Evolutionary conservation across 306 rosid species (phyloP).

Genomic region (Gastrolobium villosum): DNA sequence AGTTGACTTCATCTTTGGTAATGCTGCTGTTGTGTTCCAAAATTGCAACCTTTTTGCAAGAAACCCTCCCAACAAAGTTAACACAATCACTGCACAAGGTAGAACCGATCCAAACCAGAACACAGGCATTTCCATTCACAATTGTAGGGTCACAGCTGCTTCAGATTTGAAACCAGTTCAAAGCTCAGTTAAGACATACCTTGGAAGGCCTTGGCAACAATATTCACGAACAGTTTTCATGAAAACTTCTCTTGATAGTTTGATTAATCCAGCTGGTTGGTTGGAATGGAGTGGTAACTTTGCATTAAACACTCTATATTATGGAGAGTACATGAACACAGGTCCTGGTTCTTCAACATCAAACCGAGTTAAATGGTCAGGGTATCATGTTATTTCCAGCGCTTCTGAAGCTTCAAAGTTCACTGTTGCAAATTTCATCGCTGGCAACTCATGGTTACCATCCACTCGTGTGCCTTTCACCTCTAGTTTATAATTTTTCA

Average conservation of each 20-base stretch:
- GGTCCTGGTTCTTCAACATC: slow-evolving; percentile 62
- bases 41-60: slow-evolving; percentile 63
- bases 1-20: slow-evolving; percentile 48
- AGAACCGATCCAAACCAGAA: slow-evolving; percentile 72
- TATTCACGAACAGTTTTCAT: slow-evolving; percentile 67
- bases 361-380: slow-evolving; percentile 59
- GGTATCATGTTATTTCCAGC: slow-evolving; percentile 55
- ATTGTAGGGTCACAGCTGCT: slow-evolving; percentile 55
- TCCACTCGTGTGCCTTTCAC: slow-evolving; percentile 62
- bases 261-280: slow-evolving; percentile 69
- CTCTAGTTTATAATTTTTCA: slow-evolving; percentile 34
- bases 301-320: slow-evolving; percentile 59
- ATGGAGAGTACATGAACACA: slow-evolving; percentile 62
- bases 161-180: slow-evolving; percentile 43
- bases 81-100: slow-evolving; percentile 73
- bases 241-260: slow-evolving; percentile 62
- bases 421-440: slow-evolving; percentile 60
- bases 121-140: slow-evolving; percentile 73
- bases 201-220: slow-evolving; percentile 73
- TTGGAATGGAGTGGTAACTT: slow-evolving; percentile 71
- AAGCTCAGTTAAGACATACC: slow-evolving; percentile 53
- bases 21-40: slow-evolving; percentile 66
- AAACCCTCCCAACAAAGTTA: slow-evolving; percentile 64
- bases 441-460: slow-evolving; percentile 63
- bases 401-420: slow-evolving; percentile 62